A percentile compares a stretch with the other conserved stretches of the same genome.
Evolutionary conservation across 495 filamentous ascomycete species (phyloP).

Genomic region (Hypoxylon fragiforme): DNA sequence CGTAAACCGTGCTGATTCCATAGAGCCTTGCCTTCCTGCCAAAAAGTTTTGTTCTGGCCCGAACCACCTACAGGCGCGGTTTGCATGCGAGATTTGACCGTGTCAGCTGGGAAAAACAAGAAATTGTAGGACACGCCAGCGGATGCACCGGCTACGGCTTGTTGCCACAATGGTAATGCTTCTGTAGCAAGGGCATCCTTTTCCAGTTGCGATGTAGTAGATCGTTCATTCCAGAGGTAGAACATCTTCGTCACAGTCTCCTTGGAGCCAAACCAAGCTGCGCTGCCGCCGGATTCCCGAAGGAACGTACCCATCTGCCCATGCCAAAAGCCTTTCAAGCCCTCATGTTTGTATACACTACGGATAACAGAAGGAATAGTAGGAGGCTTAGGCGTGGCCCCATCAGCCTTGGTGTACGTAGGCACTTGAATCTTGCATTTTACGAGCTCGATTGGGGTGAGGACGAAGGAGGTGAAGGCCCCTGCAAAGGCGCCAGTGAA

Average conservation of each 20-base stretch:
- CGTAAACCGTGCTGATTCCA: slow-evolving; percentile 81
- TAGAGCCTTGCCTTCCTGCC: slow-evolving; percentile 64
- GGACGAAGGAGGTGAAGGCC: slow-evolving; percentile 84
- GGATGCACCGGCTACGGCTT: slow-evolving; percentile 83
- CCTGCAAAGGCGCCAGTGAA: slow-evolving; percentile 81
- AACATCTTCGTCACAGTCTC: slow-evolving; percentile 77
- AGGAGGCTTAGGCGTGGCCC: slow-evolving; percentile 31
- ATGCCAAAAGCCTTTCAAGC: slow-evolving; percentile 87
- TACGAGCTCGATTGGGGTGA: slow-evolving; percentile 95
- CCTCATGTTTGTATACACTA: slow-evolving; percentile 78
- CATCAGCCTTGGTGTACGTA: slow-evolving; percentile 35
- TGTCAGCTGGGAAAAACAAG: slow-evolving; percentile 94
- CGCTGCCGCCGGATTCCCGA: slow-evolving; percentile 88
- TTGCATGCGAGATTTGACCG: slow-evolving; percentile 95
- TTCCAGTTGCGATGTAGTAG: slow-evolving; percentile 36
- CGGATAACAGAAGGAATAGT: slow-evolving; percentile 61
- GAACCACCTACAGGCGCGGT: slow-evolving; percentile 68
- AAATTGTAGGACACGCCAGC: slow-evolving; percentile 96
- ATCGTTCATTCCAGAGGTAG: slow-evolving; percentile 43
- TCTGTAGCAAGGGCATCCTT: slow-evolving; percentile 35
- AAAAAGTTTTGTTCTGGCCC: slow-evolving; percentile 63
- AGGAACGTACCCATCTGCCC: slow-evolving; percentile 93
- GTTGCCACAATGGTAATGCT: slow-evolving; percentile 71
- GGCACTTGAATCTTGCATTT: slow-evolving; percentile 98
- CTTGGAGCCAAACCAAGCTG: slow-evolving; percentile 94